A percentile compares a stretch with the other conserved stretches of the same genome.
Conservation (phyloP, 192 early-diverging fungal species). For the Coemansia sp. region DNA sequence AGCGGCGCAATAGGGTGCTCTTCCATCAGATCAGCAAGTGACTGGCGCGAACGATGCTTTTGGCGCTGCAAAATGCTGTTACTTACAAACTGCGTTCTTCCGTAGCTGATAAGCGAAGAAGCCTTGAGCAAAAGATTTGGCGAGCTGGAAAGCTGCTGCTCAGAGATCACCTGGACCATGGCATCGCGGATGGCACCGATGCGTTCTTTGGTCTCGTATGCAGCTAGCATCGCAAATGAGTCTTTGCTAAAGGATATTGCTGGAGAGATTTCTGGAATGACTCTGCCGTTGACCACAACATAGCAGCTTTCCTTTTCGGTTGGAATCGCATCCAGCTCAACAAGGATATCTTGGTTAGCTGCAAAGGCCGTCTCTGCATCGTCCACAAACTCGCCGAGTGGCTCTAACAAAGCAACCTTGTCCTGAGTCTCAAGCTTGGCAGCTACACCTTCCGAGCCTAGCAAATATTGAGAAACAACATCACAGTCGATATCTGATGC, state of each 20-base stretch:
- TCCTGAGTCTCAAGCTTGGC: neutral
- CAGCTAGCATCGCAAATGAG: slow-evolving; percentile 63
- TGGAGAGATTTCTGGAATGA: slow-evolving; percentile 50
- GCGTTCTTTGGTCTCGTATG: slow-evolving; percentile 60
- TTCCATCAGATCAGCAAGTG: slow-evolving; percentile 18
- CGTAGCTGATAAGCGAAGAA: slow-evolving; percentile 25
- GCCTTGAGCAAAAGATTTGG: slow-evolving; percentile 20
- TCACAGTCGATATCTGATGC: slow-evolving; percentile 4
- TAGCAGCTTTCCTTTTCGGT: slow-evolving; percentile 15
- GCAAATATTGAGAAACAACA: slow-evolving; percentile 9
- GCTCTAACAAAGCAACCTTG: slow-evolving; percentile 2
- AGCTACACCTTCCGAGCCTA: neutral
- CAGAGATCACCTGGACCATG: slow-evolving; percentile 11
- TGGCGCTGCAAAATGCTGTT: slow-evolving; percentile 24
- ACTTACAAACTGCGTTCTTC: slow-evolving; percentile 15
- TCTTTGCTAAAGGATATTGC: slow-evolving; percentile 49
- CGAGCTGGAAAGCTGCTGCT: neutral
- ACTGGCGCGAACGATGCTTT: slow-evolving; percentile 6
- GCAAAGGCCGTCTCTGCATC: slow-evolving; percentile 23
- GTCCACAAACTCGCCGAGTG: slow-evolving; percentile 12
- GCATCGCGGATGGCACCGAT: slow-evolving; percentile 31
- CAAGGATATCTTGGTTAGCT: slow-evolving; percentile 8
- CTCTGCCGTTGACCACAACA: slow-evolving; percentile 67
- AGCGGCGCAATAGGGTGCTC: slow-evolving; percentile 3
- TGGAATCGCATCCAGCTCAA: slow-evolving; percentile 16